Conservation (phyloP, 495 filamentous ascomycete genomes). For the Penicillium chermesinum region DNA sequence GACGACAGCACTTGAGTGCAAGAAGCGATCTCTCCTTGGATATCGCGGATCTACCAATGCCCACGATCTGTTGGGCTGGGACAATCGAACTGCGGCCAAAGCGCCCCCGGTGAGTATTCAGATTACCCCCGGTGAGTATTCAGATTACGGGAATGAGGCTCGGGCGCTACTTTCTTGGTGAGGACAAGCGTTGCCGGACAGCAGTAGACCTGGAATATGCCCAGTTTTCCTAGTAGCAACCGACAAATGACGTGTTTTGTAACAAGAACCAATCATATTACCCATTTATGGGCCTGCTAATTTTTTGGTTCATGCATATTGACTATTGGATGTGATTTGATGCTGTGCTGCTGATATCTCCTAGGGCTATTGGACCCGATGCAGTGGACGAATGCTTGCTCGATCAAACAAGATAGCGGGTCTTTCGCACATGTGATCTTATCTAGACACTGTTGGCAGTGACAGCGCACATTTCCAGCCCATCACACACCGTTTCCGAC, state of each 20-base stretch:
- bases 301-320: no score
- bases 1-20: conserved; percentile 36
- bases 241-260: neutral
- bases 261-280: neutral
- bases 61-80: conserved; percentile 23
- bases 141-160: conserved; percentile 28
- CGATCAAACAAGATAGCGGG: no score
- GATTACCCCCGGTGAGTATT: conserved; percentile 26
- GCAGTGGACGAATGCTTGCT: no score
- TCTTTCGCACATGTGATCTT: no score
- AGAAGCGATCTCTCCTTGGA: conserved; percentile 25
- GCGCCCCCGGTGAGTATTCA: conserved; percentile 31
- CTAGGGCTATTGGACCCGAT: no score
- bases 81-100: conserved; percentile 20
- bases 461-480: no score
- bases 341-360: no score
- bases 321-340: no score
- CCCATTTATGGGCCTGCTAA: no score
- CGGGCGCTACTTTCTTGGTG: conserved; percentile 42
- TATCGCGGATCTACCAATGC: conserved; percentile 15
- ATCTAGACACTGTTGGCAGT: no score
- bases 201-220: conserved; percentile 42
- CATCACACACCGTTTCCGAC: no score
- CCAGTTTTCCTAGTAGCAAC: neutral
- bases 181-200: conserved; percentile 30